Conservation (phyloP, 768 basidiomycete genomes). For the Serendipita sp. region DNA sequence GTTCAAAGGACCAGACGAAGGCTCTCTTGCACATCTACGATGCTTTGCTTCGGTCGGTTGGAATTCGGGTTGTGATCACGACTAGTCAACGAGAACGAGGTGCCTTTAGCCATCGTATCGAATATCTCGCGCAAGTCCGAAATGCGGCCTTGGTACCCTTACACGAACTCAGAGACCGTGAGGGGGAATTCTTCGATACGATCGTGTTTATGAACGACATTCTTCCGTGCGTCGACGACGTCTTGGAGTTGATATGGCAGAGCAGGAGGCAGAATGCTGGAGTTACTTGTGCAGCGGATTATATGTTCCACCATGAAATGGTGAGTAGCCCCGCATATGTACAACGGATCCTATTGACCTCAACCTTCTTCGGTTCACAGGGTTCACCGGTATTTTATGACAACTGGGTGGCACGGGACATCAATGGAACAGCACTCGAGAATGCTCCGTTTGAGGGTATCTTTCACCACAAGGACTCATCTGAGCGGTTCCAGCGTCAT, state of each 20-base stretch:
- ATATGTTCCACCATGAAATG: constrained; percentile 97
- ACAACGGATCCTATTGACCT: neutral
- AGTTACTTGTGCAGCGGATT: constrained; percentile 95
- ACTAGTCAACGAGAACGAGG: constrained; percentile 86
- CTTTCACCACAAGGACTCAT: constrained; percentile 69
- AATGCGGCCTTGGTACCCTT: constrained; percentile 93
- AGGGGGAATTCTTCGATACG: constrained; percentile 89
- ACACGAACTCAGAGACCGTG: constrained; percentile 79
- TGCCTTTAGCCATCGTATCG: constrained; percentile 97
- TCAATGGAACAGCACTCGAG: constrained; percentile 96
- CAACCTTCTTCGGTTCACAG: constrained; percentile 16
- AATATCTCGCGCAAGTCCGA: constrained; percentile 99
- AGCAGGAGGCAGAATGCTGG: constrained; percentile 85
- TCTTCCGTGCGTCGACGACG: constrained; percentile 90
- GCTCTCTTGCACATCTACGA: constrained; percentile 91
- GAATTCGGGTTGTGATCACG: constrained; percentile 83
- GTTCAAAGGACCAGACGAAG: constrained; percentile 97
- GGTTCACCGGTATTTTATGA: constrained; percentile 90
- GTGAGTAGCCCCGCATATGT: constrained; percentile 24
- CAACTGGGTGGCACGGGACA: constrained; percentile 96
- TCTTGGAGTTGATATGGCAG: constrained; percentile 97
- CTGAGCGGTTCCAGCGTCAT: constrained; percentile 74
- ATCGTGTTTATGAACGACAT: constrained; percentile 99
- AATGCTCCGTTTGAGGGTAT: constrained; percentile 93
- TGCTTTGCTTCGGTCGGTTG: constrained; percentile 75